phyloP scores from a whole-genome alignment of 2,329 filamentous ascomycete species.

The Myriosclerotinia curreyana region DNA sequence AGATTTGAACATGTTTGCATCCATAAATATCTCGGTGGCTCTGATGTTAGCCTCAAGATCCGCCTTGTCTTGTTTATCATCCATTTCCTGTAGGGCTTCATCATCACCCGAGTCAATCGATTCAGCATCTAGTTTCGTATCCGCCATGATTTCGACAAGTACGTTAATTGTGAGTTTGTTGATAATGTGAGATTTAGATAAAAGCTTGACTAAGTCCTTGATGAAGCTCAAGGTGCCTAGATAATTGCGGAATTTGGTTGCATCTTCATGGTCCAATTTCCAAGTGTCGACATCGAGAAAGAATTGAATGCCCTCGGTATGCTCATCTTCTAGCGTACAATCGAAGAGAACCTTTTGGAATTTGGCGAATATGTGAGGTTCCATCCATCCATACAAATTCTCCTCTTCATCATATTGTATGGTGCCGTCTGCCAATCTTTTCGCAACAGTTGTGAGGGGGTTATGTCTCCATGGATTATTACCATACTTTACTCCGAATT shows the following conservation, averaged over 20 bases:
- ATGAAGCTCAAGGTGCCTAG: conserved; percentile 22
- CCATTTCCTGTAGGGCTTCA: conserved; percentile 17
- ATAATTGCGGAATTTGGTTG: conserved; percentile 6
- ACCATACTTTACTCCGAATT: conserved; percentile 13
- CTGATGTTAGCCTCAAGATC: conserved; percentile 23
- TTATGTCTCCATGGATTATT: conserved; percentile 26
- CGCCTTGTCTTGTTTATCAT: conserved; percentile 13
- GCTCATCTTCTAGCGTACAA: conserved; percentile 16
- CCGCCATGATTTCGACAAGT: conserved; percentile 25
- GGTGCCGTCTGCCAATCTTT: neutral
- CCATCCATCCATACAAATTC: conserved; percentile 19
- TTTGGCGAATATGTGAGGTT: conserved; percentile 29
- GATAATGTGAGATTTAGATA: conserved; percentile 22
- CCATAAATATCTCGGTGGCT: conserved; percentile 28
- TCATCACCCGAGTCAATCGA: conserved; percentile 20
- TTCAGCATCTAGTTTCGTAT: conserved; percentile 19
- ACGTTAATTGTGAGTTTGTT: conserved; percentile 24
- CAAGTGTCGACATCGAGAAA: conserved; percentile 25
- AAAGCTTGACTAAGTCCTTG: conserved; percentile 26
- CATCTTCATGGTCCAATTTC: conserved; percentile 11
- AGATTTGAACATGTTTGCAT: conserved; percentile 23
- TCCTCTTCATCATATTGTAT: conserved; percentile 19
- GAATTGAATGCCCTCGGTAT: conserved; percentile 15
- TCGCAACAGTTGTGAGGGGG: conserved; percentile 21
- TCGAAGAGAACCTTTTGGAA: conserved; percentile 27